Evolutionary conservation across 305 asterid species (phyloP), one percentile per base, ranked within the genome.

Genomic region (Fraxinus angustifolia): DNA sequence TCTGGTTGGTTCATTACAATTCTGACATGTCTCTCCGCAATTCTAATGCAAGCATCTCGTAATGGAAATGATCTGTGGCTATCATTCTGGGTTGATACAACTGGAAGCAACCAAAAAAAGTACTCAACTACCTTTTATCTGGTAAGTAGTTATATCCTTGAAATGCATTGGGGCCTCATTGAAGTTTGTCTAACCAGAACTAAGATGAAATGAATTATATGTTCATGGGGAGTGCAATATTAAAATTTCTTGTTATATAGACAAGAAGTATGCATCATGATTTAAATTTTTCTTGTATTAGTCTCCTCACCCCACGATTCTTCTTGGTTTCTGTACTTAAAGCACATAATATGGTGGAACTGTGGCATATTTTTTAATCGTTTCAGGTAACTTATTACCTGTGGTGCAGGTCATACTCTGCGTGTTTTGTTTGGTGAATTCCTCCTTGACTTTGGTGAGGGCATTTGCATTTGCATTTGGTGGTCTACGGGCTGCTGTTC

Each of bases 1-100:
- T 84, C 89, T 82, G 99, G 99, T 78, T 90, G 97, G 97, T 87
- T 87, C 82, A 85, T 96, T 80, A 80, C 97, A 4, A 70, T 81
- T 75, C 31, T 91, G 80, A 91, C 91, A 77, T 92, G 91, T 87
- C 82, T 93, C 68, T 93, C 99, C 16, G 98, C 98, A 56, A 83
- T 93, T 77, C 82, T 96, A 86, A 96, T 96, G 99, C 99, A 96
- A 94, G 97, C 95, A 74, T 92, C 99, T 82, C 97, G 98, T 74
- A 96, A 96, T 82, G 99, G 98, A 34, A 96, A 96, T 85, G 99
- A 96, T 86, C 83, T 94, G 82, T 96, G 99, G 99, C 86, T 96
- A 77, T 94, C 98, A 4, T 94, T 85, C 86, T 96, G 99, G 99
- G 99, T 96, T 79, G 99, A 96, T 91, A 85, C 98, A 71, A 85